Evolutionary conservation across 106 monocot species (phyloP).

Genomic region (Iris macrosiphon): DNA sequence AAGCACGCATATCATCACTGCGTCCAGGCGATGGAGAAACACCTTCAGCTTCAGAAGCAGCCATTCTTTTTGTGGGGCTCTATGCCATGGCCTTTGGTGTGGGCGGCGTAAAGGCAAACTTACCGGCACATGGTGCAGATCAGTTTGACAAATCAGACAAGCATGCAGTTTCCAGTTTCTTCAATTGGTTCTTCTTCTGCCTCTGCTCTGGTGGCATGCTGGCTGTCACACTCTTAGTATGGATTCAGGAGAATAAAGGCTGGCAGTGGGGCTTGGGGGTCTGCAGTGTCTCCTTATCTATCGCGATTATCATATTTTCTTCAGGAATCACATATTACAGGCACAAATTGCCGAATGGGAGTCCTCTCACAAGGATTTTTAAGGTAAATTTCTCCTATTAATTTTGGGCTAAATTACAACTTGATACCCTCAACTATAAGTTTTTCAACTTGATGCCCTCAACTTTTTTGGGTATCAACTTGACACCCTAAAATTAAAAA

Average conservation of each 20-base stretch:
- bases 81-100: slow-evolving; percentile 21
- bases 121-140: slow-evolving; percentile 26
- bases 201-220: slow-evolving; percentile 18
- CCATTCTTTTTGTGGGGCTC: slow-evolving; percentile 13
- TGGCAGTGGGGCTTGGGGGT: slow-evolving; percentile 21
- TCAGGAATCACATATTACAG: not conserved
- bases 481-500: too few species aligned
- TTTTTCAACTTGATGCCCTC: too few species aligned
- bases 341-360: slow-evolving; percentile 19
- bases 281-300: not conserved
- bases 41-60: slow-evolving; percentile 10
- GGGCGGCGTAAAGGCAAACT: slow-evolving; percentile 17
- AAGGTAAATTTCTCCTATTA: slow-evolving; percentile 11
- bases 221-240: slow-evolving; percentile 21
- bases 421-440: too few species aligned
- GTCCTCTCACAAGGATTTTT: slow-evolving; percentile 25
- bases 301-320: slow-evolving; percentile 4
- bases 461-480: too few species aligned
- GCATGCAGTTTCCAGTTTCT: slow-evolving; percentile 12
- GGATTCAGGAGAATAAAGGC: slow-evolving; percentile 22
- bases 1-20: slow-evolving; percentile 12
- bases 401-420: too few species aligned
- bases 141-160: slow-evolving; percentile 11
- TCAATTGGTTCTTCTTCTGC: slow-evolving; percentile 34
- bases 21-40: not conserved